phyloP scores from a whole-genome alignment of 352 stramenopile genomes.

The Pythium aquatile region DNA sequence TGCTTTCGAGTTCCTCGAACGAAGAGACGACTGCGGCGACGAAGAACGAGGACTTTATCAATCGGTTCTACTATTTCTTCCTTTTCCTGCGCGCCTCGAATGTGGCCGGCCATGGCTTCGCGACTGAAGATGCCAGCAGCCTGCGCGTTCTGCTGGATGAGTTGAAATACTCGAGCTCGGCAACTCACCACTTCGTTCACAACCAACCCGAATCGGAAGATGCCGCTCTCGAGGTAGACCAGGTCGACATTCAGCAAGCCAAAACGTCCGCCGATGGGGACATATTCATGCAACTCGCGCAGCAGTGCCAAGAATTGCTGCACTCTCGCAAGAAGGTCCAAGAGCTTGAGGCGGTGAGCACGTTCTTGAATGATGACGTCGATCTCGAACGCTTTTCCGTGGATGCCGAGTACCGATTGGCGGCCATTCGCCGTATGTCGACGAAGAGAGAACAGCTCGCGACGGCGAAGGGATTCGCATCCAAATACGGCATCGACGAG shows the following conservation, averaged over 20 bases:
- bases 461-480: slow-evolving; percentile 51
- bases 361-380: slow-evolving; percentile 59
- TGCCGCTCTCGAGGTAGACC: background rate
- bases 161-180: slow-evolving; percentile 7
- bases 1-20: slow-evolving; percentile 13
- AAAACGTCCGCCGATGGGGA: background rate
- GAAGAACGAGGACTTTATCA: background rate
- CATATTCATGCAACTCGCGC: slow-evolving; percentile 30
- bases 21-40: background rate
- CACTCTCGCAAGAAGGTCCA: slow-evolving; percentile 53
- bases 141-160: background rate
- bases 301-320: slow-evolving; percentile 45
- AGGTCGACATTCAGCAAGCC: background rate
- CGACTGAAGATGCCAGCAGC: background rate
- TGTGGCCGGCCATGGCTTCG: background rate
- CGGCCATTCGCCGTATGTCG: slow-evolving; percentile 49
- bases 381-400: slow-evolving; percentile 53
- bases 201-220: background rate
- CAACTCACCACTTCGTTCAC: slow-evolving; percentile 2
- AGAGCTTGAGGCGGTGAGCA: slow-evolving; percentile 60
- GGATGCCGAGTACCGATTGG: slow-evolving; percentile 48
- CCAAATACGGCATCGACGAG: slow-evolving; percentile 67
- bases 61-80: slow-evolving; percentile 7
- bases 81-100: background rate
- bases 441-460: slow-evolving; percentile 49